These are phyloP conservation scores for Pleomassaria siparia DNA, from an alignment of 2,329 filamentous ascomycete genomes.

Conservation along the genomic window DNA sequence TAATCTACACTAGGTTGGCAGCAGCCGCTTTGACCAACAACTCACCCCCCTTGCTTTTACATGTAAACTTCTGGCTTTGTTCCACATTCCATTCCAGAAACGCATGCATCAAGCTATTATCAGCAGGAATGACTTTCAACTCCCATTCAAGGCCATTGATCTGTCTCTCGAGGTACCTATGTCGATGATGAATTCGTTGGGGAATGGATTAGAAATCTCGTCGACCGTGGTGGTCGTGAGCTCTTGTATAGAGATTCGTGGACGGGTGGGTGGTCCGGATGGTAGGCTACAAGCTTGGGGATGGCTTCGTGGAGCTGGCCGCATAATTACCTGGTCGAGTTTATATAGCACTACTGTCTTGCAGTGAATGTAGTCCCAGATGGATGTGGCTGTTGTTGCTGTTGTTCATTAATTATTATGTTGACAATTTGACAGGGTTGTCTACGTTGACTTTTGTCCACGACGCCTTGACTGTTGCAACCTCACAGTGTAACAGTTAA, in stretches of 20 bases:
- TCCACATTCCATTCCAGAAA: not conserved
- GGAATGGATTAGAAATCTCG: too few relatives aligned
- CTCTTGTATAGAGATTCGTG: constrained; percentile 1
- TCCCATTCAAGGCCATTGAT: too few relatives aligned
- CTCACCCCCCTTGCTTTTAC: constrained; percentile 3
- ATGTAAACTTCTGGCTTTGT: not conserved
- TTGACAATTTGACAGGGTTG: too few relatives aligned
- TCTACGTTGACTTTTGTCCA: too few relatives aligned
- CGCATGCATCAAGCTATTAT: constrained; percentile 4
- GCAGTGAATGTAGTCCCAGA: too few relatives aligned
- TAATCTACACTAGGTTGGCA: not conserved
- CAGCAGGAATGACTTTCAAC: too few relatives aligned
- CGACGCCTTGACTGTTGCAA: too few relatives aligned
- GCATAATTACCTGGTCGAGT: constrained; percentile 4
- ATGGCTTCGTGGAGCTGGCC: constrained; percentile 11
- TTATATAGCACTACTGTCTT: not conserved
- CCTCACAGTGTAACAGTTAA: too few relatives aligned
- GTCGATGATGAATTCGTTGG: too few relatives aligned
- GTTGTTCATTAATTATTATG: too few relatives aligned
- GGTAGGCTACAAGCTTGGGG: constrained; percentile 6
- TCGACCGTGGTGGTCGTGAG: constrained; percentile 13
- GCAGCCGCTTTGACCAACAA: constrained; percentile 4
- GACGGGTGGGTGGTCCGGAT: constrained; percentile 1
- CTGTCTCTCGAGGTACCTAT: too few relatives aligned
- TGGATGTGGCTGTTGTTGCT: not conserved